These are phyloP conservation scores for Kalmusia sp. DNA, from an alignment of 2,329 filamentous ascomycete genomes.

Conservation along the genomic window DNA sequence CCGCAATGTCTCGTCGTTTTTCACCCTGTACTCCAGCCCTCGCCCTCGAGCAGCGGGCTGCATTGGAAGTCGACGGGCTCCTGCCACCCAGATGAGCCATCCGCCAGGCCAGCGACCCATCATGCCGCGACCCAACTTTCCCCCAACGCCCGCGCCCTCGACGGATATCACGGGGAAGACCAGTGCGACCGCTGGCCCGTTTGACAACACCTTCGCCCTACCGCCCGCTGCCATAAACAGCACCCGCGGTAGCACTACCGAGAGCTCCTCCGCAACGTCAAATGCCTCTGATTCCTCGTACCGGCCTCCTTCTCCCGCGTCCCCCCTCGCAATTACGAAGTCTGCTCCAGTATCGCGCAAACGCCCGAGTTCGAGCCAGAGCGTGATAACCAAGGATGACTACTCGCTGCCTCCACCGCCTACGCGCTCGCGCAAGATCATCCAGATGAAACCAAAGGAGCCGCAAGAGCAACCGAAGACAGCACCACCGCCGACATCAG, in stretches of 20 bases:
- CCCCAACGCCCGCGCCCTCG: conserved; percentile 80
- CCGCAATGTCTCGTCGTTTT: not conserved
- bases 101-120: conserved; percentile 23
- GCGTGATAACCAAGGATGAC: conserved; percentile 61
- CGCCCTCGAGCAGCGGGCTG: conserved; percentile 12
- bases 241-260: conserved; percentile 51
- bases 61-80: not conserved
- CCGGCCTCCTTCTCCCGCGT: conserved; percentile 54
- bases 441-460: conserved; percentile 85
- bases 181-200: conserved; percentile 64
- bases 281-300: conserved; percentile 61
- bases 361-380: conserved; percentile 37
- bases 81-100: conserved; percentile 21
- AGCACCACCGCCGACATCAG: conserved; percentile 21
- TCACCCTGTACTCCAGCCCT: conserved; percentile 3
- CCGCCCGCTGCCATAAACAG: conserved; percentile 74
- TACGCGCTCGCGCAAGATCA: conserved; percentile 91
- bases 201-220: conserved; percentile 76
- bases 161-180: conserved; percentile 80
- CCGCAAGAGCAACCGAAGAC: conserved; percentile 30
- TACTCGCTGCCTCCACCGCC: conserved; percentile 91
- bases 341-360: conserved; percentile 35
- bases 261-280: conserved; percentile 55
- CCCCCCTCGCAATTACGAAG: conserved; percentile 40
- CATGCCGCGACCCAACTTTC: conserved; percentile 72